Evolutionary conservation across 2,329 filamentous ascomycete genomes (phyloP).

Genomic region (Botrytis fragariae): DNA sequence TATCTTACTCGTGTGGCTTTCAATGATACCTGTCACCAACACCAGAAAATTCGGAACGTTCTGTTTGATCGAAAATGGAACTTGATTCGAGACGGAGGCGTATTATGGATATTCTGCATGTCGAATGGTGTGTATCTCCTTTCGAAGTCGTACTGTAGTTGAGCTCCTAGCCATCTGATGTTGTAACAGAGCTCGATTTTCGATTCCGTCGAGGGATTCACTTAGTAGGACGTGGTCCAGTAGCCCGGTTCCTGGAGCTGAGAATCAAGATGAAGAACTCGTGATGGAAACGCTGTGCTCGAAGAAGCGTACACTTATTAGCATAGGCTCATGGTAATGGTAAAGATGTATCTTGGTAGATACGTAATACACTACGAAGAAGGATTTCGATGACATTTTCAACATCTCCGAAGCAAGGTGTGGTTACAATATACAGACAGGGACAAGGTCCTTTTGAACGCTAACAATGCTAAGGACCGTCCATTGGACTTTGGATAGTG

Average conservation of each 20-base stretch:
- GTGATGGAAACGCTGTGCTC: background rate
- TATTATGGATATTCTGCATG: background rate
- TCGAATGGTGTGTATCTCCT: background rate
- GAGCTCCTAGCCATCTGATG: background rate
- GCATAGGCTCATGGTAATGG: background rate
- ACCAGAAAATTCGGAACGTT: background rate
- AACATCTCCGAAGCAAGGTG: background rate
- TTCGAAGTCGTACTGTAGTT: background rate
- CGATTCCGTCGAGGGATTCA: background rate
- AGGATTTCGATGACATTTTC: background rate
- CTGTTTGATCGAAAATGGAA: background rate
- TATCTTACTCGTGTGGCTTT: background rate
- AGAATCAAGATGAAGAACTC: background rate
- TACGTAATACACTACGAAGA: background rate
- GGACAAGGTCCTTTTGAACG: constrained; percentile 4
- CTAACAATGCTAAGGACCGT: background rate
- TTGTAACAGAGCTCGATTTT: background rate
- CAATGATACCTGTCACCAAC: background rate
- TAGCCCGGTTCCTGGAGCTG: background rate
- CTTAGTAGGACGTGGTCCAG: background rate
- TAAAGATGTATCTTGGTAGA: background rate
- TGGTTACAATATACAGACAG: constrained; percentile 13
- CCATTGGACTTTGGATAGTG: constrained; percentile 9
- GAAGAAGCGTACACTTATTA: background rate
- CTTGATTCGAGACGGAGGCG: background rate